Evolutionary conservation across 371 early-diverging fungal species (phyloP), one percentile per base, ranked within the genome.

Genomic region (Vairimorpha apis): DNA sequence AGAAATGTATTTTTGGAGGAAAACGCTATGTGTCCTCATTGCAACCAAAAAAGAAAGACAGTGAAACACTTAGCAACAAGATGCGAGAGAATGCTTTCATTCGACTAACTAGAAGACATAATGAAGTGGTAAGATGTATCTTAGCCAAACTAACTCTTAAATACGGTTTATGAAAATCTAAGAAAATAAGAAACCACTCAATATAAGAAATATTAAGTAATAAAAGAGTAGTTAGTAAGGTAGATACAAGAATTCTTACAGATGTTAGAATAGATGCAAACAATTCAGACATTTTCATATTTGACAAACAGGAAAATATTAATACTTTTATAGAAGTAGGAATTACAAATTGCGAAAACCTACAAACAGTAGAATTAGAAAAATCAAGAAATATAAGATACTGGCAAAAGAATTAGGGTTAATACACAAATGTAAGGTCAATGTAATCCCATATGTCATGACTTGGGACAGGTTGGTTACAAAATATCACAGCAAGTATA

Each of bases 361-460:
- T 21, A 49, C 5, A n/a, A 12, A 49, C 13, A 49, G n/a, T 49
- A 49, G 49, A 49, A n/a, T 4, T n/a, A 21, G 13, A 49, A n/a
- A 49, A 49, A 49, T 10, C n/a, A 5, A 21, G 4, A 49, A 49
- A n/a, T 49, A 49, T 21, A 21, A 49, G 5, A 5, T 49, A 5
- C 18, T 49, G 18, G 49, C 49, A 5, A 49, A 49, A 4, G 5
- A n/a, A 10, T 10, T n/a, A 21, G 49, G 49, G 5, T n/a, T n/a
- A 10, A 10, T 49, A 21, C 18, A 49, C n/a, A 49, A 49, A 49
- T 49, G n/a, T 21, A 49, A n/a, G 23, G 18, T n/a, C 4, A 5
- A 49, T 14, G 23, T 49, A 10, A 49, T 49, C 13, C 49, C 49
- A 49, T 49, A 49, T 21, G 49, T 49, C n/a, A 49, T 49, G 49